These are phyloP conservation scores for Aspergillus brunneoviolaceus DNA, from an alignment of 2,329 filamentous ascomycete species.

Conservation along the genomic window DNA sequence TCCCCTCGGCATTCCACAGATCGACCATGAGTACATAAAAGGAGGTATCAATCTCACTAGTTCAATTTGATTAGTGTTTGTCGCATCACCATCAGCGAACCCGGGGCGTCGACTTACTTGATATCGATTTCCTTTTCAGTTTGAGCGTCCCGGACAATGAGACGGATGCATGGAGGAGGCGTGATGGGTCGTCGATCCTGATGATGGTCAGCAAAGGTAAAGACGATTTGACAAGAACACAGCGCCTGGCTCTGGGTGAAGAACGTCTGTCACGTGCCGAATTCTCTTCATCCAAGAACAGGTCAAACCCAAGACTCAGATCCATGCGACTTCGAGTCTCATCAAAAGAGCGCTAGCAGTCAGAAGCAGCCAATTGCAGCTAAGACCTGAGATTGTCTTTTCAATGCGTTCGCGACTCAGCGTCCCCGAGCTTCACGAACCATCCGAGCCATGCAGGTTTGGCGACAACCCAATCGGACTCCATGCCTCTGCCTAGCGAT, in stretches of 20 bases:
- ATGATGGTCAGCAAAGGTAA: constrained; percentile 15
- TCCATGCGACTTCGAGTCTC: not conserved
- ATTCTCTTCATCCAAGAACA: not conserved
- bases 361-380: not conserved
- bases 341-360: not conserved
- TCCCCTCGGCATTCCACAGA: constrained; percentile 63
- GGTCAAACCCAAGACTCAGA: not conserved
- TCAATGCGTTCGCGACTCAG: not conserved
- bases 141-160: constrained; percentile 71
- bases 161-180: constrained; percentile 84
- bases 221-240: not conserved
- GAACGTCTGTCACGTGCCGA: not conserved
- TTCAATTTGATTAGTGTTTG: constrained; percentile 28
- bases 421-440: not conserved
- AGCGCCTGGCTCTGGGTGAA: not conserved
- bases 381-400: not conserved
- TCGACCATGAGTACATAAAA: constrained; percentile 70
- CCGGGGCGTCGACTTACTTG: constrained; percentile 58
- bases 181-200: constrained; percentile 94
- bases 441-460: not conserved
- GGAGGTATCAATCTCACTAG: constrained; percentile 66
- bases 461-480: not conserved
- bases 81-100: not conserved
- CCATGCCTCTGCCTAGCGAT: not conserved
- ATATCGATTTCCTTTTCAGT: constrained; percentile 81